Evolutionary conservation across 2,329 filamentous ascomycete species (phyloP).

Genomic region (Trichoderma gracile): DNA sequence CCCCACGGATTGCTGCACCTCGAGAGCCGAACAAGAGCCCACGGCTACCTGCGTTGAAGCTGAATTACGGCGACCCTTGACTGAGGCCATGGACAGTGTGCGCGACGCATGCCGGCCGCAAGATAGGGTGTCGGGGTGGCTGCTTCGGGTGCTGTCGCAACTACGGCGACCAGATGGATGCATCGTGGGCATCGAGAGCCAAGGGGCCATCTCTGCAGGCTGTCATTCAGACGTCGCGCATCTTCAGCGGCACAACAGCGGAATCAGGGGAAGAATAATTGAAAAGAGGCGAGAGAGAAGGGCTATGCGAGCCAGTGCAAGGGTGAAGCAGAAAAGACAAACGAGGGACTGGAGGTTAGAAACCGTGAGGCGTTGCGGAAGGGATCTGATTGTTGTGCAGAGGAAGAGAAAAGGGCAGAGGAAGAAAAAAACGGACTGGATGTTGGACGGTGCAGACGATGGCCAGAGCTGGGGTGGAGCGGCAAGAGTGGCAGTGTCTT

Average conservation of each 20-base stretch:
- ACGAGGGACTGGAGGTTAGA: conserved; percentile 23
- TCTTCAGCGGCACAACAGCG: conserved; percentile 27
- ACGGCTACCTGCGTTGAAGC: neutral
- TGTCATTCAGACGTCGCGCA: conserved; percentile 31
- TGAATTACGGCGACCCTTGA: conserved; percentile 8
- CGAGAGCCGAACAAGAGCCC: neutral
- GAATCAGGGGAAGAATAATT: conserved; percentile 3
- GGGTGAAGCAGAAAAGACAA: neutral
- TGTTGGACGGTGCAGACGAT: conserved; percentile 21
- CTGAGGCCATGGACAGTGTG: neutral
- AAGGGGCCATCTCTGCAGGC: conserved; percentile 26
- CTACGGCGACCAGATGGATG: conserved; percentile 27
- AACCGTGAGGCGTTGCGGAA: neutral
- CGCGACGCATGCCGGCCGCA: conserved; percentile 22
- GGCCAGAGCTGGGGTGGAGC: conserved; percentile 24
- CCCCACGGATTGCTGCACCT: conserved; percentile 11
- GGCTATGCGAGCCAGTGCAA: neutral
- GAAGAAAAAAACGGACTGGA: conserved; percentile 11
- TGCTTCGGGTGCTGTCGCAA: conserved; percentile 9
- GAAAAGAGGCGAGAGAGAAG: neutral
- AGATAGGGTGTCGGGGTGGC: neutral
- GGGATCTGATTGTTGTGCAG: neutral
- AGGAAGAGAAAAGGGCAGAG: conserved; percentile 9
- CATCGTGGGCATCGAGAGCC: conserved; percentile 25
- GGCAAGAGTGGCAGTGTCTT: conserved; percentile 17